A percentile compares a stretch with the other conserved stretches of the same genome.
phyloP scores from a whole-genome alignment of 2,329 filamentous ascomycete genomes.

The Neonectria punicea region DNA sequence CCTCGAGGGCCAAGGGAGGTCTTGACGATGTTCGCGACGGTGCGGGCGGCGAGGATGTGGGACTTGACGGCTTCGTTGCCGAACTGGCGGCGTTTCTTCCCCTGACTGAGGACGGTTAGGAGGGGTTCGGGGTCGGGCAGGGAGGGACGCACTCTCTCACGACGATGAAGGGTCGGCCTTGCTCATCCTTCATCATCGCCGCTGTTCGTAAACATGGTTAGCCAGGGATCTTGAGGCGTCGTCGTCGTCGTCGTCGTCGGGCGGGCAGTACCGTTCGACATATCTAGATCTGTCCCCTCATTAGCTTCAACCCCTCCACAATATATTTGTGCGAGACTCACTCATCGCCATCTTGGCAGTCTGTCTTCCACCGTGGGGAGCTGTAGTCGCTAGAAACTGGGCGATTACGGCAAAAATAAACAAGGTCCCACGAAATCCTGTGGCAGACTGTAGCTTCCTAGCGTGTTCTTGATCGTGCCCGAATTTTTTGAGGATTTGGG shows the following conservation, averaged over 20 bases:
- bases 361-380: constrained; percentile 40
- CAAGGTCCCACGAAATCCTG: constrained; percentile 40
- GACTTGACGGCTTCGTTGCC: constrained; percentile 98
- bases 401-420: constrained; percentile 37
- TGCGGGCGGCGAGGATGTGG: constrained; percentile 96
- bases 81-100: constrained; percentile 96
- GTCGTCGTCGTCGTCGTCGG: constrained; percentile 23
- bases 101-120: constrained; percentile 71
- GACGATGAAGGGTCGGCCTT: constrained; percentile 96
- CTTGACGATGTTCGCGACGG: constrained; percentile 97
- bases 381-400: constrained; percentile 39
- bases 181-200: constrained; percentile 92
- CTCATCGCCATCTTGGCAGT: constrained; percentile 53
- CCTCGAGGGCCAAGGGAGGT: constrained; percentile 95
- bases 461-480: constrained; percentile 42
- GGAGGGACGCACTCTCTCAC: constrained; percentile 86
- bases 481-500: constrained; percentile 49
- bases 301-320: constrained; percentile 49
- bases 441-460: constrained; percentile 46
- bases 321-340: constrained; percentile 45
- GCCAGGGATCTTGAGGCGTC: constrained; percentile 21
- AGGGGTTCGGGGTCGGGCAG: constrained; percentile 16
- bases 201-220: constrained; percentile 55
- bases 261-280: constrained; percentile 76
- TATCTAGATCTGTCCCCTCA: constrained; percentile 74